phyloP scores from a whole-genome alignment of 179 eudicot genomes.

The Amaranthus tricolor region DNA sequence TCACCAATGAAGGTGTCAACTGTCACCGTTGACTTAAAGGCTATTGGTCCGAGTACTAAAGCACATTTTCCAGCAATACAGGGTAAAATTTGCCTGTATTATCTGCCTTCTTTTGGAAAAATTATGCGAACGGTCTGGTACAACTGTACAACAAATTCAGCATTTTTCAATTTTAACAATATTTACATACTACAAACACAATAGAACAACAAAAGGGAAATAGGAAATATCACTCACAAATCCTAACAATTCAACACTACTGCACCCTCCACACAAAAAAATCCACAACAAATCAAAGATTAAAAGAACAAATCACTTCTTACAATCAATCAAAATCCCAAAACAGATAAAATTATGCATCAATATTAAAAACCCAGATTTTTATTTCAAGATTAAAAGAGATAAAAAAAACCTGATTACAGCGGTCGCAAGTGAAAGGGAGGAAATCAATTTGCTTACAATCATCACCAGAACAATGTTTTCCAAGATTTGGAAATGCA shows the following conservation, averaged over 20 bases:
- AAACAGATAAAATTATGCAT: background rate
- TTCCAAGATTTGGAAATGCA: slow-evolving; percentile 70
- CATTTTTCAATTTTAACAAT: background rate
- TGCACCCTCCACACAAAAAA: too few species aligned
- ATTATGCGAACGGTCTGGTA: too few species aligned
- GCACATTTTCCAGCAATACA: too few species aligned
- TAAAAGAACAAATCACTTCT: background rate
- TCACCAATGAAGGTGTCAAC: too few species aligned
- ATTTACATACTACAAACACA: background rate
- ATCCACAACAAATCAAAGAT: too few species aligned
- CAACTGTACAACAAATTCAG: background rate
- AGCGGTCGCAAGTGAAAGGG: slow-evolving; percentile 87
- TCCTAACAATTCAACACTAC: too few species aligned
- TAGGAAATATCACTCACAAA: too few species aligned
- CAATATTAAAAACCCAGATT: background rate
- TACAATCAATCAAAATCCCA: background rate
- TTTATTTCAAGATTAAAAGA: background rate
- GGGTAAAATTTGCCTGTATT: too few species aligned
- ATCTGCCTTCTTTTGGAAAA: too few species aligned
- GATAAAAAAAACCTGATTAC: slow-evolving; percentile 47
- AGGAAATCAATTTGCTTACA: slow-evolving; percentile 83
- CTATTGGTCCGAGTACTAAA: too few species aligned
- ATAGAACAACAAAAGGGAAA: background rate
- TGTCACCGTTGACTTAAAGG: too few species aligned
- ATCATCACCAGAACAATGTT: slow-evolving; percentile 69